A percentile compares a stretch with the other conserved stretches of the same genome.
Evolutionary conservation across 2,329 filamentous ascomycete species (phyloP).

Genomic region (Fusarium sp.): DNA sequence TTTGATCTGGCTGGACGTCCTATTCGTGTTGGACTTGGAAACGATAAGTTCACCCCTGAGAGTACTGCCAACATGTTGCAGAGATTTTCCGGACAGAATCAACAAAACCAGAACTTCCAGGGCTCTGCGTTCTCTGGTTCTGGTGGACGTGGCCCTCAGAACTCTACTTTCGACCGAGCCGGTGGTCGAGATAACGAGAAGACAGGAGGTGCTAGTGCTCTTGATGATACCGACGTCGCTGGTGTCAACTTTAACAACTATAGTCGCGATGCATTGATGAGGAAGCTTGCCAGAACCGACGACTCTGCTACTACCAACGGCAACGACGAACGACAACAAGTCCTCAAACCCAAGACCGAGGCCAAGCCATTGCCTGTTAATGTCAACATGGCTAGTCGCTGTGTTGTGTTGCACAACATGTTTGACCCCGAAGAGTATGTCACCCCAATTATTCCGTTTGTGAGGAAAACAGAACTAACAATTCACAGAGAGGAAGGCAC

Average conservation of each 20-base stretch:
- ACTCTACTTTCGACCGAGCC: conserved; percentile 90
- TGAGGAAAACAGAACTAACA: conserved; percentile 48
- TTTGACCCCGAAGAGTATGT: conserved; percentile 93
- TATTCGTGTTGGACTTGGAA: conserved; percentile 98
- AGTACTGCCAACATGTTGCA: conserved; percentile 92
- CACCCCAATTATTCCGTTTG: not conserved
- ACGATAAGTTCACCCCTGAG: conserved; percentile 99
- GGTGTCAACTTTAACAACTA: conserved; percentile 99
- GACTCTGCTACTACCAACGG: conserved; percentile 71
- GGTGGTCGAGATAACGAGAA: conserved; percentile 91
- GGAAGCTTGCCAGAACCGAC: conserved; percentile 96
- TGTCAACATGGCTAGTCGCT: conserved; percentile 92
- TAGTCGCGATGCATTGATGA: conserved; percentile 97
- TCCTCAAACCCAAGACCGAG: conserved; percentile 82
- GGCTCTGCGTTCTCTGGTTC: conserved; percentile 92
- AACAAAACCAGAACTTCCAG: conserved; percentile 76
- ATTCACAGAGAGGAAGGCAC: conserved; percentile 81
- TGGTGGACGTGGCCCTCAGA: conserved; percentile 86
- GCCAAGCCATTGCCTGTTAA: conserved; percentile 82
- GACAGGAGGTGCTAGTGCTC: conserved; percentile 87
- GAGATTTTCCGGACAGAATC: conserved; percentile 81
- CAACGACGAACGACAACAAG: conserved; percentile 77
- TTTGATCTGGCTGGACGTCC: conserved; percentile 97
- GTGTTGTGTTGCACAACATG: conserved; percentile 94
- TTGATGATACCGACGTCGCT: conserved; percentile 97